Base-by-base conservation (phyloP, 305 asterid genomes). In the Petunia hybrid region DNA sequence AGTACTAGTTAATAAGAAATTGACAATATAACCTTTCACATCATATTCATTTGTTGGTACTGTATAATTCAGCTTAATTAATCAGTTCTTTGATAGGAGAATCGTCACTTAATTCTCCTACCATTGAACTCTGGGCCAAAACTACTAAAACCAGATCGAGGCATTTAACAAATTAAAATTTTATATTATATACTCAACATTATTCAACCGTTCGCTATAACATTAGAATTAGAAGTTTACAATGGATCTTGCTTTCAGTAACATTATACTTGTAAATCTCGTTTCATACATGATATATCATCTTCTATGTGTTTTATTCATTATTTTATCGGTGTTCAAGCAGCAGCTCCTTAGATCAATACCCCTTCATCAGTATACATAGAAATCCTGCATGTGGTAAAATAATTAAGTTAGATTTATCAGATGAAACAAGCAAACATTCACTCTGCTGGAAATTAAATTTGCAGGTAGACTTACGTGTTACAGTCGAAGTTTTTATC, bases 401-500 rank as follows among this genome's bases (percentile, higher is more conserved):
- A 63, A 13, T 3, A 8, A 31, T 38, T 8, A 36, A 13, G 41
- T 13, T 5, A 8, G 71, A 10, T 74, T 8, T 43, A 41, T 31
- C 36, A 39, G 2, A 4, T 6, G 65, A 39, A 68, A 5, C 3
- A 68, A 35, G 31, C 45, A 59, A 22, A 14, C 9, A 67, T 5
- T 2, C 43, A 40, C 59, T 60, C 4, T 8, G 22, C 8, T 14
- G 14, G 7, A 71, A 45, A 51, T 8, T 6, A 1, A n/a, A 16
- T 8, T 7, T 2, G 3, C 1, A 43, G 14, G 13, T 51, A 43
- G 9, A 59, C 80, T 31, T 63, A 81, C 87, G 36, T 79, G 40
- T 80, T 66, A 53, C 87, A 85, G 48, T 81, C 53, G 6, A 43
- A 76, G 82, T 83, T 76, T 39, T 71, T 41, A 75, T 78, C 80